Conservation (phyloP, 306 rosid genomes). For the Cucurbita argyrosperma region DNA sequence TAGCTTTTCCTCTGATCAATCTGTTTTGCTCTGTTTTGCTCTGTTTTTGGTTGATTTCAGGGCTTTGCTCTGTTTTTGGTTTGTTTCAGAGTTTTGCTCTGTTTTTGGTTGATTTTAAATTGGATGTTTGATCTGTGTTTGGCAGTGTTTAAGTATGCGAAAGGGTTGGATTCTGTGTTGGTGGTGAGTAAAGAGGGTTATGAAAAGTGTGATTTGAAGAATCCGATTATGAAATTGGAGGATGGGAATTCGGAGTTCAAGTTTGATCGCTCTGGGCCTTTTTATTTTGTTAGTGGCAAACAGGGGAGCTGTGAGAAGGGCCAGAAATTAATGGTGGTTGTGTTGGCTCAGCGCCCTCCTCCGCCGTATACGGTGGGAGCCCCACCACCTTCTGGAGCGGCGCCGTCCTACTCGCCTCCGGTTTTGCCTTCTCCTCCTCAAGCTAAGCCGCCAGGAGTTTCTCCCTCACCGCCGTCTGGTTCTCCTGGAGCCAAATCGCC, state of each 20-base stretch:
- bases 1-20: background rate
- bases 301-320: conserved; percentile 48
- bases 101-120: background rate
- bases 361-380: background rate
- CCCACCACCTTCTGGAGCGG: background rate
- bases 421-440: too few species aligned
- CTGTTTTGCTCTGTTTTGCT: background rate
- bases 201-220: conserved; percentile 41
- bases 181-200: conserved; percentile 54
- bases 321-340: conserved; percentile 47
- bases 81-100: too few species aligned
- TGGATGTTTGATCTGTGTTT: too few species aligned
- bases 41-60: background rate
- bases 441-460: background rate
- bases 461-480: background rate
- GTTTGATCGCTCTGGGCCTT: conserved; percentile 51
- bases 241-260: conserved; percentile 50
- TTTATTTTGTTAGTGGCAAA: conserved; percentile 54
- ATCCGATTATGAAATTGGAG: conserved; percentile 44
- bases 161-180: conserved; percentile 56
- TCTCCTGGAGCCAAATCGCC: background rate
- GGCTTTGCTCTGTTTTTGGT: background rate
- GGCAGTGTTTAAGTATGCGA: conserved; percentile 56
- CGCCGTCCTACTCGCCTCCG: too few species aligned
- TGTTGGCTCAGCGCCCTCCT: conserved; percentile 30